Base-by-base conservation (phyloP, 768 basidiomycete genomes). In the Trametes gibbosa region DNA sequence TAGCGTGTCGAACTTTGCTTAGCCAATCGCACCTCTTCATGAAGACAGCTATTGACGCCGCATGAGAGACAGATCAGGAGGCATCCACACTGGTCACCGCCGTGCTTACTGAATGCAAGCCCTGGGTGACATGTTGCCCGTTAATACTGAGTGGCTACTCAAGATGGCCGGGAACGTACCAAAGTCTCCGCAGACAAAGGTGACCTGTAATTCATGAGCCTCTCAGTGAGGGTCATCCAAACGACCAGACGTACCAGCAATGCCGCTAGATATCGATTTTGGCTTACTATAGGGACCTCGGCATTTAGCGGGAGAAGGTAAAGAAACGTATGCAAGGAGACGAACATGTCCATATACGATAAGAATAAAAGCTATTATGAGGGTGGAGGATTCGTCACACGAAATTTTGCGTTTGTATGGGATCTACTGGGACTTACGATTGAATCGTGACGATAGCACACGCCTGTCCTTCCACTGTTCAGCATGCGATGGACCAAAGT, bases 291-390 rank as follows among this genome's bases (percentile, higher is more conserved):
- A 23, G 29, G 1, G n/a, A 5, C 17, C n/a, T 3, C 13, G 25
- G 14, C 23, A 23, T 10, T 2, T 32, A 5, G 27, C 24, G 8
- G 37, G 25, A 29, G 37, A 3, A 29, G 37, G 3, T 14, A 19
- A 24, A 13, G 19, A 19, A 9, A 1, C 19, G 12, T 24, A 12
- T 34, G 21, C 2, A 37, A 37, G 8, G 34, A 7, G n/a, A 62
- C 60, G 9, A 8, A 62, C 60, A 41, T 25, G 55, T 56, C 60
- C 60, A 62, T 41, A 62, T 57, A 1, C 60, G 54, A 34, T 56
- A 57, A 17, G 45, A 24, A 17, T 62, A 62, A 29, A 62, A 62
- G 13, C 60, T 62, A 19, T 16, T 35, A 9, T 24, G 8, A 10
- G 24, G 21, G 21, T 17, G 5, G 1, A n/a, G 0, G 24, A 16